These are phyloP conservation scores for Fusarium burgessii DNA, from an alignment of 2,329 filamentous ascomycete species.

Conservation along the genomic window DNA sequence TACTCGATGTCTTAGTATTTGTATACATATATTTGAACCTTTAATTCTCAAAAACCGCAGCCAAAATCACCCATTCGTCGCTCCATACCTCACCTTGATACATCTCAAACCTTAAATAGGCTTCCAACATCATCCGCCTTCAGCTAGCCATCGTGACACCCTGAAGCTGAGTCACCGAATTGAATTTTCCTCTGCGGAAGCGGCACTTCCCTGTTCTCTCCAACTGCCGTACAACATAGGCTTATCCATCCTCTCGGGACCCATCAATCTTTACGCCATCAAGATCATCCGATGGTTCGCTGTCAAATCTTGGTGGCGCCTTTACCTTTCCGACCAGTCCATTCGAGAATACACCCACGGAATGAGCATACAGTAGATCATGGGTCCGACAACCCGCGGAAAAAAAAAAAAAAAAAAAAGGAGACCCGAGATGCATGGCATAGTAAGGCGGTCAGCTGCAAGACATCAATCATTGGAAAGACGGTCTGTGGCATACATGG, in stretches of 20 bases:
- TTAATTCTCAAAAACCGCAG: neutral
- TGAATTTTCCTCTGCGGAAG: conserved; percentile 19
- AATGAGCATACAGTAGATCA: conserved; percentile 15
- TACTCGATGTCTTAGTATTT: neutral
- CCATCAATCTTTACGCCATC: conserved; percentile 5
- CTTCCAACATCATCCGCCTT: conserved; percentile 25
- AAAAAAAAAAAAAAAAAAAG: neutral
- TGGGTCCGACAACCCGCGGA: neutral
- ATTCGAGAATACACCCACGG: conserved; percentile 26
- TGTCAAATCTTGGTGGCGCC: conserved; percentile 6
- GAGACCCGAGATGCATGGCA: neutral
- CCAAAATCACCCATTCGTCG: neutral
- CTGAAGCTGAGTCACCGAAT: conserved; percentile 6
- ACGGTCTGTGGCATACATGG: conserved; percentile 8
- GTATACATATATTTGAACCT: neutral
- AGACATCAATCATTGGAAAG: conserved; percentile 3
- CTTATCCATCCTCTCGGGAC: neutral
- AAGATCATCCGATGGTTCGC: neutral
- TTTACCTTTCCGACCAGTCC: conserved; percentile 3
- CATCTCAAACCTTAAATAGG: conserved; percentile 13
- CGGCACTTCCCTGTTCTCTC: conserved; percentile 18
- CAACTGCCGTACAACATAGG: conserved; percentile 30
- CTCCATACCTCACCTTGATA: neutral
- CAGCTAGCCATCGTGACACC: conserved; percentile 16
- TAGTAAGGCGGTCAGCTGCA: neutral